phyloP scores from a whole-genome alignment of 2,329 filamentous ascomycete genomes.

The Phyllachora maydis region DNA sequence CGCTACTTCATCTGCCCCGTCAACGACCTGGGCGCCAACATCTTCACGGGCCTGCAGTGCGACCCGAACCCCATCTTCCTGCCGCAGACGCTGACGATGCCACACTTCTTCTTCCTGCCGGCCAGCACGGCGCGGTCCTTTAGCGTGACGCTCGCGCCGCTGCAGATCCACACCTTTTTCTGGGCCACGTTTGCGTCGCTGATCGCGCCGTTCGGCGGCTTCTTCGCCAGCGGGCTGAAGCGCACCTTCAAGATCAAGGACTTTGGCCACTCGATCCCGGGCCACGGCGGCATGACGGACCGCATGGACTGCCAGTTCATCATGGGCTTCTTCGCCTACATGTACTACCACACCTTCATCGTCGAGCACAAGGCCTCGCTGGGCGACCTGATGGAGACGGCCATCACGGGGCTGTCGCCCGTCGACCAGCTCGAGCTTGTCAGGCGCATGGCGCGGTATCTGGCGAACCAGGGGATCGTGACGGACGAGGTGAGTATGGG shows the following conservation, averaged over 20 bases:
- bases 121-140: conserved; percentile 29
- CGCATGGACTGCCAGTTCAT: conserved; percentile 99
- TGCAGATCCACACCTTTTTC: conserved; percentile 82
- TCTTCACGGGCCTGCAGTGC: conserved; percentile 80
- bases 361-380: conserved; percentile 71
- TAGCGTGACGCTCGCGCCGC: conserved; percentile 60
- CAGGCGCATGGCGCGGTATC: conserved; percentile 39
- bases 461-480: conserved; percentile 39
- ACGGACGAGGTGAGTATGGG: conserved; percentile 14
- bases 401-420: conserved; percentile 68
- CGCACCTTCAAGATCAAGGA: conserved; percentile 99
- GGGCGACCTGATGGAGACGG: conserved; percentile 73
- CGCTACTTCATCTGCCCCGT: conserved; percentile 98
- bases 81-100: conserved; percentile 52
- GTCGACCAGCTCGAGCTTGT: conserved; percentile 82
- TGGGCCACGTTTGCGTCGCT: conserved; percentile 89
- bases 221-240: conserved; percentile 95
- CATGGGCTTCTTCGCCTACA: conserved; percentile 96
- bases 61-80: conserved; percentile 83
- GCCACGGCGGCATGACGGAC: conserved; percentile 94
- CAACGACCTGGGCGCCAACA: conserved; percentile 83
- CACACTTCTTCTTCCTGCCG: conserved; percentile 51
- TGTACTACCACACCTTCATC: conserved; percentile 98
- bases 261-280: conserved; percentile 94
- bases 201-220: conserved; percentile 92